Evolutionary conservation across 306 rosid species (phyloP).

Genomic region (Quercus mongolica): DNA sequence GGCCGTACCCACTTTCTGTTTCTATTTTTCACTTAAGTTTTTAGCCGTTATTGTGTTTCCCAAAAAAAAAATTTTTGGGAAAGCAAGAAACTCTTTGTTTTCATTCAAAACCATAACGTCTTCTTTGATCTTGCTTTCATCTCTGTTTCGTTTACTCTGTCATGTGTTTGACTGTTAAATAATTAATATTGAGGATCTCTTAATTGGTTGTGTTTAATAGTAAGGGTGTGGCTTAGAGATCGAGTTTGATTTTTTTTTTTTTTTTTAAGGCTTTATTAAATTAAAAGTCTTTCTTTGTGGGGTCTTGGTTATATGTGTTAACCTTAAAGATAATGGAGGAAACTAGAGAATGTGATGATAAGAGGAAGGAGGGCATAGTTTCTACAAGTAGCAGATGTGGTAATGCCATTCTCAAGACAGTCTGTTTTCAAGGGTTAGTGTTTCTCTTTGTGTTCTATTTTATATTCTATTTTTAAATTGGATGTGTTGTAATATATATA

Average conservation of each 20-base stretch:
- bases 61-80: neutral
- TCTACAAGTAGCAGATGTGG: conserved; percentile 9
- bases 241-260: neutral
- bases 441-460: neutral
- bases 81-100: neutral
- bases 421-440: conserved; percentile 22
- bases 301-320: neutral
- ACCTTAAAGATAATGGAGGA: conserved; percentile 11
- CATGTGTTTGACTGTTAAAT: neutral
- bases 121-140: conserved; percentile 13
- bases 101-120: conserved; percentile 14
- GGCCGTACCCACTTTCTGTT: too few relatives aligned
- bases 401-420: conserved; percentile 10
- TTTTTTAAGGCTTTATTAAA: neutral
- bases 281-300: neutral
- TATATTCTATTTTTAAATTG: neutral
- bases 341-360: conserved; percentile 2
- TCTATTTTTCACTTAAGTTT: neutral
- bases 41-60: conserved; percentile 7
- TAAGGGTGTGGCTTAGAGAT: neutral
- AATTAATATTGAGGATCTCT: neutral
- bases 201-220: neutral
- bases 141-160: neutral
- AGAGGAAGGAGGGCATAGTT: neutral
- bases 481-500: neutral